These are phyloP conservation scores for Teratosphaeria viscida DNA, from an alignment of 2,329 filamentous ascomycete genomes.

Conservation along the genomic window DNA sequence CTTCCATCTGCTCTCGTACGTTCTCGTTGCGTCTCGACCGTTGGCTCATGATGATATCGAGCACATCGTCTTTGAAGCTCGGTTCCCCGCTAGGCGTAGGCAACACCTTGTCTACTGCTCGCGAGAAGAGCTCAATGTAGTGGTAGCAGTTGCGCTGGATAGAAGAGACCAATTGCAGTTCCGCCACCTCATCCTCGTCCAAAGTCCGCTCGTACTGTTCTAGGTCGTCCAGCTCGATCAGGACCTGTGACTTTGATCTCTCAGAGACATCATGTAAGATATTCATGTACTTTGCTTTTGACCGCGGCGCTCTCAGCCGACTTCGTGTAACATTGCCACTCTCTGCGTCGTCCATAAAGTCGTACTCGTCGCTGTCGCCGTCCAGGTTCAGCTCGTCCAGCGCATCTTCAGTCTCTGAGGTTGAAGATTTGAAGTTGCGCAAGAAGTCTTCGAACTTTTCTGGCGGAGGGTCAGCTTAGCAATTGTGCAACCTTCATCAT, in stretches of 20 bases:
- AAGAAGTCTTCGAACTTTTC: slow-evolving; percentile 83
- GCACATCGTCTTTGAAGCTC: slow-evolving; percentile 93
- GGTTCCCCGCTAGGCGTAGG: slow-evolving; percentile 68
- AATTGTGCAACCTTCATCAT: not conserved
- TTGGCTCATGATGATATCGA: slow-evolving; percentile 93
- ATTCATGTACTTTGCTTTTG: slow-evolving; percentile 78
- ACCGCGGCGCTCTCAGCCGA: slow-evolving; percentile 29
- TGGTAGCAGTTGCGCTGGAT: slow-evolving; percentile 88
- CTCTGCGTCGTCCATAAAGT: slow-evolving; percentile 73
- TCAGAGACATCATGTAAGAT: slow-evolving; percentile 81
- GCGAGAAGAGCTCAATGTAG: slow-evolving; percentile 84
- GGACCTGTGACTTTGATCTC: slow-evolving; percentile 62
- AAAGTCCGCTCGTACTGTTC: slow-evolving; percentile 67
- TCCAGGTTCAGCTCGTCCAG: slow-evolving; percentile 77
- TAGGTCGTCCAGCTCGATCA: slow-evolving; percentile 84
- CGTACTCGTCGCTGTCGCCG: slow-evolving; percentile 84
- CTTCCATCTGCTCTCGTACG: slow-evolving; percentile 39
- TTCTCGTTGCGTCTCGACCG: slow-evolving; percentile 77
- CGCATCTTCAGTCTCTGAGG: slow-evolving; percentile 63
- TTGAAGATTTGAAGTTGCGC: slow-evolving; percentile 74
- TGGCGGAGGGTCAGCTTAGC: slow-evolving; percentile 33
- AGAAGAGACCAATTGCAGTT: slow-evolving; percentile 63
- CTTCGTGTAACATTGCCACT: slow-evolving; percentile 30
- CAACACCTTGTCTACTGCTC: slow-evolving; percentile 79
- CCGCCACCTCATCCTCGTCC: slow-evolving; percentile 43